Conservation (phyloP, 1,284 basidiomycete genomes). For the Somion occarium region DNA sequence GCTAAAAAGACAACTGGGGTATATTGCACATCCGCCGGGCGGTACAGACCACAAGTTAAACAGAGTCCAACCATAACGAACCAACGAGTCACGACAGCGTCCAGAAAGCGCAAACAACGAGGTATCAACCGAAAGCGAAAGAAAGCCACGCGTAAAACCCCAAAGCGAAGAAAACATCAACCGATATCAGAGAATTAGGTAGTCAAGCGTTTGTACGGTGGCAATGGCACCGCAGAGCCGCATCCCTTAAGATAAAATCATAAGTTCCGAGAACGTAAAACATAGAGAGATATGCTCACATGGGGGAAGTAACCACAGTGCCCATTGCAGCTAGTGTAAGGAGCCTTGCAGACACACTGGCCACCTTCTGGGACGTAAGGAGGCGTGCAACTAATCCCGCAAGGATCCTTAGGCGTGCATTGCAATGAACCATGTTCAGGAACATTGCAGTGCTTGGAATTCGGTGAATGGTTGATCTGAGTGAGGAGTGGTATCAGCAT, state of each 20-base stretch:
- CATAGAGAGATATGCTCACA: constrained; percentile 8
- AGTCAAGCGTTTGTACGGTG: background rate
- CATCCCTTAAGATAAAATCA: constrained; percentile 3
- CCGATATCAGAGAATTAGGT: background rate
- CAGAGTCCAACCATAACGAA: background rate
- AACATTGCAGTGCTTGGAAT: constrained; percentile 13
- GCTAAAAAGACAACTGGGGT: no score
- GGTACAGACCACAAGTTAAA: no score
- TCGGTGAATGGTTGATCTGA: constrained; percentile 12
- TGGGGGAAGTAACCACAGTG: constrained; percentile 13
- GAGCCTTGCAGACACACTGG: constrained; percentile 18
- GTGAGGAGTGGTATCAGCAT: background rate
- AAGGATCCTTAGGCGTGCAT: constrained; percentile 15
- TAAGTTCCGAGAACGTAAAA: background rate
- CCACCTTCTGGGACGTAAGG: constrained; percentile 11
- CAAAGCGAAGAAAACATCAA: background rate
- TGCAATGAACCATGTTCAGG: constrained; percentile 13
- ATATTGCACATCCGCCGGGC: no score
- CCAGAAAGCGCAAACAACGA: background rate
- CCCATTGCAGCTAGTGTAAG: constrained; percentile 18
- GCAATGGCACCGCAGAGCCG: constrained; percentile 6
- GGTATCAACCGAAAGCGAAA: background rate
- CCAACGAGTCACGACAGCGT: background rate
- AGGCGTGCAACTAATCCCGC: constrained; percentile 14
- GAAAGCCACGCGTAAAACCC: background rate